Conservation (phyloP, 805 yeast species). For the Hanseniaspora opuntiae region DNA sequence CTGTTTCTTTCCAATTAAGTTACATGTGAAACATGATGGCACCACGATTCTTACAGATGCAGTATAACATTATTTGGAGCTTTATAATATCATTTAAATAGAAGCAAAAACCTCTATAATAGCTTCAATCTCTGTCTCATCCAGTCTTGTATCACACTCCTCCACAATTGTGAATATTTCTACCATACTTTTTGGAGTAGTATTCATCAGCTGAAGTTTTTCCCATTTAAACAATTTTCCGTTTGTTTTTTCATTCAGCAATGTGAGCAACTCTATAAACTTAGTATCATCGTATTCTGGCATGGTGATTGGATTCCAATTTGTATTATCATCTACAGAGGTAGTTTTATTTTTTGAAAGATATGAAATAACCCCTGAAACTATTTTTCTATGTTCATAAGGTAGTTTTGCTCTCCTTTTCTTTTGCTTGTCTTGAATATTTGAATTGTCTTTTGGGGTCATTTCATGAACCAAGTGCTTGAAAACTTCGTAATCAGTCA, state of each 20-base stretch:
- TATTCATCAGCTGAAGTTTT: conserved; percentile 67
- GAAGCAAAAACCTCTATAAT: conserved; percentile 45
- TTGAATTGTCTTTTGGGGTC: conserved; percentile 29
- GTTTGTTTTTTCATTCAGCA: conserved; percentile 14
- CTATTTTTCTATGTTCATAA: conserved; percentile 23
- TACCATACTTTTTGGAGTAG: conserved; percentile 68
- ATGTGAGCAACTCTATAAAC: conserved; percentile 23
- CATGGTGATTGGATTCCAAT: conserved; percentile 11
- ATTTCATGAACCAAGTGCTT: conserved; percentile 29
- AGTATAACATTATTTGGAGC: too few relatives aligned
- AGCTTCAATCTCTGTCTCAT: conserved; percentile 48
- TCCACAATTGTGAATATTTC: conserved; percentile 69
- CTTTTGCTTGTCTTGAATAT: conserved; percentile 17
- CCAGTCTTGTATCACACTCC: conserved; percentile 79
- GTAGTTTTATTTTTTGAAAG: conserved; percentile 15
- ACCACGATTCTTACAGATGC: too few relatives aligned
- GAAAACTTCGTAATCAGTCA: conserved; percentile 45
- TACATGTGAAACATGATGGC: too few relatives aligned
- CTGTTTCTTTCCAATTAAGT: too few relatives aligned
- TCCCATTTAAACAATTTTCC: conserved; percentile 62
- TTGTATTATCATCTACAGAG: conserved; percentile 1
- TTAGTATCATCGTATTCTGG: conserved; percentile 19
- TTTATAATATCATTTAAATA: conserved; percentile 15
- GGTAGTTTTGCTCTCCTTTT: conserved; percentile 1
- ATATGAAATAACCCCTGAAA: conserved; percentile 25